Evolutionary conservation across 1,139 yeast genomes (phyloP).

Genomic region (Yamadazyma spencermartinsiae): DNA sequence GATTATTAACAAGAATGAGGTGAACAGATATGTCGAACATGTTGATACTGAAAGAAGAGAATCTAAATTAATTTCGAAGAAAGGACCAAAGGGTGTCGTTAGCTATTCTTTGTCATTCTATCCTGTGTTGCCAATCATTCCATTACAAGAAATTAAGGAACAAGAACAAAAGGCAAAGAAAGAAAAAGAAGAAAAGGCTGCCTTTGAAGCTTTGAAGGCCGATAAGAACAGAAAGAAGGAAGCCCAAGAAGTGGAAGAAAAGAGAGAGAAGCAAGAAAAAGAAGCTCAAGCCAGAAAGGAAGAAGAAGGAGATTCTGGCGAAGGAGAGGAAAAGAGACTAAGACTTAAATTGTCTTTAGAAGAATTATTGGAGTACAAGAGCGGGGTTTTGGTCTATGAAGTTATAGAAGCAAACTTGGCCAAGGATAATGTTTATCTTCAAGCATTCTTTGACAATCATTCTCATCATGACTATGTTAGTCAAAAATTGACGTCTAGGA

Average conservation of each 20-base stretch:
- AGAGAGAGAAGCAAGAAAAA: conserved; percentile 23
- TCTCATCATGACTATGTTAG: conserved; percentile 63
- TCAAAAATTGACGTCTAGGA: conserved; percentile 41
- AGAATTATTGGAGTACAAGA: conserved; percentile 58
- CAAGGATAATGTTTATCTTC: conserved; percentile 59
- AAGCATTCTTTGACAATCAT: conserved; percentile 72
- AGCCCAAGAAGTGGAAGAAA: conserved; percentile 12
- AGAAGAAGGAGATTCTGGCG: conserved; percentile 39
- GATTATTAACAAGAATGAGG: conserved; percentile 65
- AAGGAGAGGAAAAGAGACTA: conserved; percentile 32
- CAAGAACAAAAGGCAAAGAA: conserved; percentile 41
- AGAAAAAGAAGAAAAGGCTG: conserved; percentile 29
- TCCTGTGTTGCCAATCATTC: conserved; percentile 76
- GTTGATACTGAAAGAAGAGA: conserved; percentile 57
- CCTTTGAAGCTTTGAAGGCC: conserved; percentile 28
- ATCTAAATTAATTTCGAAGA: conserved; percentile 64
- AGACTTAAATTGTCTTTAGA: conserved; percentile 63
- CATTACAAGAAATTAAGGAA: conserved; percentile 69
- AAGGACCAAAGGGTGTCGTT: conserved; percentile 80
- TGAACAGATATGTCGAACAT: conserved; percentile 63
- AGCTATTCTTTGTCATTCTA: conserved; percentile 75
- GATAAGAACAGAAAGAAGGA: conserved; percentile 28
- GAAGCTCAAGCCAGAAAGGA: conserved; percentile 19
- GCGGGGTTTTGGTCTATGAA: conserved; percentile 77
- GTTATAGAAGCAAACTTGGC: conserved; percentile 58